Conservation (phyloP, 495 filamentous ascomycete genomes). For the Xylaria acuta region DNA sequence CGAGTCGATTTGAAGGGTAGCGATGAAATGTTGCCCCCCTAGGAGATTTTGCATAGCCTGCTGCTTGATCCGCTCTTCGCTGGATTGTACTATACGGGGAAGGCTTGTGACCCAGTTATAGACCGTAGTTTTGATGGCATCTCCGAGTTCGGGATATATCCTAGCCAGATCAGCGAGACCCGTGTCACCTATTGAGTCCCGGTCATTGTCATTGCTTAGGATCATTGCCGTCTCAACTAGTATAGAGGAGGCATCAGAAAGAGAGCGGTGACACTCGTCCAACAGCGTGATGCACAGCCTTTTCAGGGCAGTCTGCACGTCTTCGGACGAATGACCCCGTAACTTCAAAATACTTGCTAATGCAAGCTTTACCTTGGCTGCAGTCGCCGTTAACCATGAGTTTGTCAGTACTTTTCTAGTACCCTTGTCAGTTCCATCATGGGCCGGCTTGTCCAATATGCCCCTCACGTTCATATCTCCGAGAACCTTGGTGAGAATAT, state of each 20-base stretch:
- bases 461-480: constrained; percentile 63
- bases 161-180: constrained; percentile 65
- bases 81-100: constrained; percentile 81
- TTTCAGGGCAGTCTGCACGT: constrained; percentile 72
- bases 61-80: constrained; percentile 78
- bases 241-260: constrained; percentile 71
- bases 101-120: constrained; percentile 83
- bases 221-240: constrained; percentile 83
- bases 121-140: constrained; percentile 72
- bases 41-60: constrained; percentile 75
- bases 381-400: constrained; percentile 83
- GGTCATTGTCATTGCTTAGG: constrained; percentile 62
- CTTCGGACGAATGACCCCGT: constrained; percentile 72
- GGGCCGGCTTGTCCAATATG: constrained; percentile 43
- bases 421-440: constrained; percentile 21
- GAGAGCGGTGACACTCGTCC: constrained; percentile 75
- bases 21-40: constrained; percentile 72
- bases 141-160: constrained; percentile 68
- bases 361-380: constrained; percentile 83
- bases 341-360: constrained; percentile 78
- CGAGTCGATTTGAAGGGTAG: constrained; percentile 68
- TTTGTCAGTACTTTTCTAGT: constrained; percentile 48
- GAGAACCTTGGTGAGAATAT: constrained; percentile 68
- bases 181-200: constrained; percentile 49
- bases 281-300: constrained; percentile 75